Evolutionary conservation across 2,329 filamentous ascomycete genomes (phyloP), one percentile per base, ranked within the genome.

Genomic region (Teratosphaeria destructans): DNA sequence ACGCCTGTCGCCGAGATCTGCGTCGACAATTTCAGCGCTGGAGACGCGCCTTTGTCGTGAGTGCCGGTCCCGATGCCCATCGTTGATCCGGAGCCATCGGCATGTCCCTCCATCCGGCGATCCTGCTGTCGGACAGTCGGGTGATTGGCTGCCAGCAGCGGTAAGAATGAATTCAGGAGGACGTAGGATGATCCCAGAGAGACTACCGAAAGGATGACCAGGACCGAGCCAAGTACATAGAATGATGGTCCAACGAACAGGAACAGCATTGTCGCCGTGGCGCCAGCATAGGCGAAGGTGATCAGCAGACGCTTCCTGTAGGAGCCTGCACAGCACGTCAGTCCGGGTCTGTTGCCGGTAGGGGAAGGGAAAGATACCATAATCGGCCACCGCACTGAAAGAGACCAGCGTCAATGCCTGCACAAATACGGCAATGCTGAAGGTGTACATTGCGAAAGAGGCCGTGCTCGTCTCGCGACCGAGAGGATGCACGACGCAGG

Each of bases 361-460:
- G 95, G 32, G 23, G 94, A 94, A 62, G 97, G 92, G 75, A 97
- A 92, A 94, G 26, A 73, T 70, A 63, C 94, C 94, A 74, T 97
- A 93, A 73, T 99, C 94, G 59, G 94, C 94, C 7, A 93, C 92
- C 59, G 90, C 94, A 70, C 90, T 96, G 80, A 99, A 96, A 70
- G 91, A 95, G 63, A 99, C 90, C 52, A 99, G 95, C 35, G 97
- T 77, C 34, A 97, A 75, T 1, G 92, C 89, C 73, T 99, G 94
- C 11, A 96, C 74, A 23, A 96, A 75, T 1, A 99, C 94, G 71
- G 90, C 95, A 68, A 95, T 79, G 61, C 91, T 95, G 75, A 99
- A 99, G 1, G 91, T 96, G 76, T 97, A 97, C 90, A 97, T 95
- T 72, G 91, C 93, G 73, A 97, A 96, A 73, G 89, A 95, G 37